These are phyloP conservation scores for Apiospora kogelbergensis DNA, from an alignment of 2,329 filamentous ascomycete species.

Conservation along the genomic window DNA sequence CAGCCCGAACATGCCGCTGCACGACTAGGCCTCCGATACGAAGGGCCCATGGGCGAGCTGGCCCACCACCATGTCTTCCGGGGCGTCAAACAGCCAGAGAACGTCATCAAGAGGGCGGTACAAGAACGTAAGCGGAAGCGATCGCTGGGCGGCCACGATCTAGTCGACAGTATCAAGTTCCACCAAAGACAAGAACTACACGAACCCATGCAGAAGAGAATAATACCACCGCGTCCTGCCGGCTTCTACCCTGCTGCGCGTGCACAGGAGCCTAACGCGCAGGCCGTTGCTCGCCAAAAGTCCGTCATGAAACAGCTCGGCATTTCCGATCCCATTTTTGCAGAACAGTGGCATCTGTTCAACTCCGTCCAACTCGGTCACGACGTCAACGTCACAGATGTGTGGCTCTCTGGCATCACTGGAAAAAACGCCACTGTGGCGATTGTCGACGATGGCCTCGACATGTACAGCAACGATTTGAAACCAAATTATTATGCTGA, in stretches of 20 bases:
- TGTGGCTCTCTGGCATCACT: slow-evolving; percentile 90
- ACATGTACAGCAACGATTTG: slow-evolving; percentile 92
- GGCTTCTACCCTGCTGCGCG: slow-evolving; percentile 24
- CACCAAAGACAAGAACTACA: slow-evolving; percentile 70
- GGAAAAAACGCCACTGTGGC: slow-evolving; percentile 87
- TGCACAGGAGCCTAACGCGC: slow-evolving; percentile 29
- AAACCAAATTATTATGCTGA: slow-evolving; percentile 91
- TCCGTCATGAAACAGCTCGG: slow-evolving; percentile 64
- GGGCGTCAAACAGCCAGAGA: slow-evolving; percentile 60
- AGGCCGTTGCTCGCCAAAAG: slow-evolving; percentile 57
- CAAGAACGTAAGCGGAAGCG: slow-evolving; percentile 58
- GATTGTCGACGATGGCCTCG: slow-evolving; percentile 93
- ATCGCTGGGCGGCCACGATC: slow-evolving; percentile 48
- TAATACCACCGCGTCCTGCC: slow-evolving; percentile 40
- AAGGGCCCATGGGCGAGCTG: slow-evolving; percentile 78
- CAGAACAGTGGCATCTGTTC: slow-evolving; percentile 92
- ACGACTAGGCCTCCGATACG: slow-evolving; percentile 73
- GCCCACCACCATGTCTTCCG: slow-evolving; percentile 84
- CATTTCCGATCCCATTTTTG: slow-evolving; percentile 88
- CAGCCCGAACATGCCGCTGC: slow-evolving; percentile 69
- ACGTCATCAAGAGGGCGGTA: slow-evolving; percentile 57
- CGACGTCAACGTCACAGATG: slow-evolving; percentile 92
- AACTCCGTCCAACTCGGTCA: slow-evolving; percentile 80
- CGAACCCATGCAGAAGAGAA: slow-evolving; percentile 53
- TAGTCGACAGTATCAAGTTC: slow-evolving; percentile 73